Percentiles rank a stretch among this genome's conserved stretches.
Evolutionary conservation across 2,329 filamentous ascomycete genomes (phyloP).

Genomic region (Fusarium chaquense): DNA sequence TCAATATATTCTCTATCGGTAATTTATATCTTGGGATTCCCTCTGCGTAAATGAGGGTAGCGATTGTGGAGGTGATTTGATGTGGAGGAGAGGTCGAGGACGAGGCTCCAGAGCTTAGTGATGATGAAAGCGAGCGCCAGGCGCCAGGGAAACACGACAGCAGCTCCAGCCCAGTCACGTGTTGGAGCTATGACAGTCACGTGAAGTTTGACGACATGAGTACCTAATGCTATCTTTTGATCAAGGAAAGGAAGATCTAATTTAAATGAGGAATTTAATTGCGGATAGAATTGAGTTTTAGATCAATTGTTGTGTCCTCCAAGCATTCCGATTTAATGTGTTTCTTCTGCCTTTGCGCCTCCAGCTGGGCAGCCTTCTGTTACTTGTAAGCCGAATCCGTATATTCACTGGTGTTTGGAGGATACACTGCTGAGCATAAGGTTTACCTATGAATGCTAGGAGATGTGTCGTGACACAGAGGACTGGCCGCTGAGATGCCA

Average conservation of each 20-base stretch:
- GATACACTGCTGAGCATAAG: too few relatives aligned
- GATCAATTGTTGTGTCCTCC: not conserved
- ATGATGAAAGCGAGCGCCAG: constrained; percentile 54
- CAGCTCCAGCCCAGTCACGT: constrained; percentile 51
- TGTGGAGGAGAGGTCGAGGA: constrained; percentile 43
- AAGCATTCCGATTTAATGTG: not conserved
- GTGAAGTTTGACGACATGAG: constrained; percentile 15
- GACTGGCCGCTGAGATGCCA: not conserved
- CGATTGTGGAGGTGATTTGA: constrained; percentile 41
- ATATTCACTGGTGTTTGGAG: not conserved
- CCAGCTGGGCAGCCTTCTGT: not conserved
- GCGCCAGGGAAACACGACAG: constrained; percentile 62
- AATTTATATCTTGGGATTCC: constrained; percentile 6
- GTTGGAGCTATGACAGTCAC: constrained; percentile 18
- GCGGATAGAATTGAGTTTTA: not conserved
- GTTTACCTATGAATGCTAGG: too few relatives aligned
- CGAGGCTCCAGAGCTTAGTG: constrained; percentile 49
- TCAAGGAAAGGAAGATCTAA: not conserved
- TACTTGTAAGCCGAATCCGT: not conserved
- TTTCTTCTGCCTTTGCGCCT: not conserved
- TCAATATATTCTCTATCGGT: constrained; percentile 24
- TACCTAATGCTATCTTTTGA: not conserved
- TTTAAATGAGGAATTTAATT: not conserved
- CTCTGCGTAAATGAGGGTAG: constrained; percentile 19
- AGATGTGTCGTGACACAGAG: not conserved